phyloP scores from a whole-genome alignment of 2,329 filamentous ascomycete species.

The Scedosporium minutisporum region DNA sequence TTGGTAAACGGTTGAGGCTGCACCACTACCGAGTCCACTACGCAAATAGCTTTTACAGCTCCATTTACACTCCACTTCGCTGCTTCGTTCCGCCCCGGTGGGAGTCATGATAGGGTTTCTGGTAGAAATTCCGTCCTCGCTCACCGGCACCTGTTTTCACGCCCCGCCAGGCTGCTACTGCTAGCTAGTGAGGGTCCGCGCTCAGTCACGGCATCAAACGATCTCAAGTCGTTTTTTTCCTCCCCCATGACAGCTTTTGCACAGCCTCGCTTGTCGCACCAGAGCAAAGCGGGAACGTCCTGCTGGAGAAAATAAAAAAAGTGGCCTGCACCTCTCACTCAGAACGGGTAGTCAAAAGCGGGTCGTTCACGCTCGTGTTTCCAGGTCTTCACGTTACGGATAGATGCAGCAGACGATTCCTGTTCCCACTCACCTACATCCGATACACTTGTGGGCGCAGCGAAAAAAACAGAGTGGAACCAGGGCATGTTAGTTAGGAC shows the following conservation, averaged over 20 bases:
- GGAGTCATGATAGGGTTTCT: too few relatives aligned
- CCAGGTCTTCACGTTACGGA: too few relatives aligned
- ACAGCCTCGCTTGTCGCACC: constrained; percentile 1
- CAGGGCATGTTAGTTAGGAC: too few relatives aligned
- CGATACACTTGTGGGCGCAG: neutral
- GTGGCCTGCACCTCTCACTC: neutral
- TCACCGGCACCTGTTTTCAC: too few relatives aligned
- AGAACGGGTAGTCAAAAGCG: neutral
- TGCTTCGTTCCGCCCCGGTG: too few relatives aligned
- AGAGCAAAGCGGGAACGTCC: neutral
- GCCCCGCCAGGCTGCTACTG: too few relatives aligned
- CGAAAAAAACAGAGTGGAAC: neutral
- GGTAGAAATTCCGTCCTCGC: too few relatives aligned
- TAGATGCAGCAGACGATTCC: neutral
- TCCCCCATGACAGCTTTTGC: neutral
- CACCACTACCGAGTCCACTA: too few relatives aligned
- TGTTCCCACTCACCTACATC: neutral
- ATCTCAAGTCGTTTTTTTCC: neutral
- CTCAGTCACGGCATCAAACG: neutral
- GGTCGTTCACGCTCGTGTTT: neutral
- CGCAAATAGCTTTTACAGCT: too few relatives aligned
- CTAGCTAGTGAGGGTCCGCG: too few relatives aligned
- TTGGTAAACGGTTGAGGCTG: too few relatives aligned
- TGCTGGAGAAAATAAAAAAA: neutral
- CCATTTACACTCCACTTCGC: too few relatives aligned